Evolutionary conservation across 805 yeast genomes (phyloP), one percentile per base, ranked within the genome.

Genomic region (Nakazawaea holstii): DNA sequence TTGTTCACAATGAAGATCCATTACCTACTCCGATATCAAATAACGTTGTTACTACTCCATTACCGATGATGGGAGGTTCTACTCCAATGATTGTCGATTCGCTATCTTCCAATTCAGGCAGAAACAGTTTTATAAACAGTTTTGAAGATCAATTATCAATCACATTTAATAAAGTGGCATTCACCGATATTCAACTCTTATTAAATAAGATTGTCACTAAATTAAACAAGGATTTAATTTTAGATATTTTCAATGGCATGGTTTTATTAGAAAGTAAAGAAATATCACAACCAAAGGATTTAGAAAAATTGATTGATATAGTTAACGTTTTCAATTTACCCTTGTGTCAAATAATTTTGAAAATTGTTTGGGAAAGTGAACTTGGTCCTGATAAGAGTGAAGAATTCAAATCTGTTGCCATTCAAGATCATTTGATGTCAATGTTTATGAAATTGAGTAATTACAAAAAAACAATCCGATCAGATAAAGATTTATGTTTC

Each of bases 321-420:
- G 47, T 72, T 17, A 59, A 68, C 45, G 69, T 68, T 42, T 72
- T 70, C 53, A 72, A 70, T 48, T 54, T 75, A 20, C 72, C 74
- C 1, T 51, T 74, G 1, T 59, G 68, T 32, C 79, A 75, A 49
- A 53, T 72, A 36, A 46, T 72, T 2, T 59, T 74, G 45, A 65
- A 66, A 33, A 48, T 61, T 8, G 49, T 61, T 1, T 46, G 72
- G 37, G 61, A 58, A 28, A 58, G 56, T 17, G 53, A 52, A 20
- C 41, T 51, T 31, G 45, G 37, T 8, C 35, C 44, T 5, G 35
- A 37, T 20, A 39, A 43, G 11, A 46, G 35, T 31, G 47, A 50
- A 6, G 52, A 50, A 14, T 48, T 47, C 35, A 39, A 45, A 17
- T 39, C 35, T 3, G 38, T 39, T 6, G 20, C 41, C 9, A 36